Percentiles rank a stretch among this genome's conserved stretches.
Evolutionary conservation across 768 basidiomycete genomes (phyloP).

Genomic region (Lactarius psammicola): DNA sequence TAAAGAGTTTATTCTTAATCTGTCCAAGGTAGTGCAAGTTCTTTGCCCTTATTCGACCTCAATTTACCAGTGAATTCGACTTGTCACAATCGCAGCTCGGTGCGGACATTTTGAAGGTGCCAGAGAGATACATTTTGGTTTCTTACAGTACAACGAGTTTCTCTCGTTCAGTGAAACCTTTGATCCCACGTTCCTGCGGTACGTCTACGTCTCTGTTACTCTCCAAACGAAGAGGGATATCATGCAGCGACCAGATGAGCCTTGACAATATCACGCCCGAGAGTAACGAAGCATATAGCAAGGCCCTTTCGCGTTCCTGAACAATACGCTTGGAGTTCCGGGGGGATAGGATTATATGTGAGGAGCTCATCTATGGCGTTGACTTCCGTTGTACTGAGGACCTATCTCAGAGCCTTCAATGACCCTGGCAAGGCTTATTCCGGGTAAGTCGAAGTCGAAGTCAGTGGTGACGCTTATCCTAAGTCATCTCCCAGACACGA

Average conservation of each 20-base stretch:
- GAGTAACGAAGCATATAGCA: constrained; percentile 53
- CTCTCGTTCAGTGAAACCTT: constrained; percentile 61
- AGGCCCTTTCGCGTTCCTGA: constrained; percentile 54
- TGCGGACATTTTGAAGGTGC: constrained; percentile 54
- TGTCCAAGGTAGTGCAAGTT: constrained; percentile 24
- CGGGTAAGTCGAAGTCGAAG: constrained; percentile 41
- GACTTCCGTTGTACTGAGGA: not conserved
- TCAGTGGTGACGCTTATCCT: not conserved
- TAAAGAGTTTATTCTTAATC: constrained; percentile 10
- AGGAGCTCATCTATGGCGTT: constrained; percentile 22
- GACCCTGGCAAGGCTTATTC: constrained; percentile 52
- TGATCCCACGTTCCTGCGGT: constrained; percentile 65
- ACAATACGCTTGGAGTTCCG: constrained; percentile 49
- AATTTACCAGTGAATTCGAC: not conserved
- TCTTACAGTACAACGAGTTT: constrained; percentile 55
- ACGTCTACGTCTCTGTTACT: constrained; percentile 35
- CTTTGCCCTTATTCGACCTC: not conserved
- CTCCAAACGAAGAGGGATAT: not conserved
- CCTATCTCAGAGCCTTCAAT: constrained; percentile 41
- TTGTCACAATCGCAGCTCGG: constrained; percentile 42
- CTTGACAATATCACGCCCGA: constrained; percentile 54
- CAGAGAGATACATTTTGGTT: constrained; percentile 53
- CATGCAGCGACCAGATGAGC: constrained; percentile 43
- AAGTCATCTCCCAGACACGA: constrained; percentile 37
- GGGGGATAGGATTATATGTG: constrained; percentile 63